phyloP scores from a whole-genome alignment of 768 basidiomycete genomes.

The Boletus vermiculosoides region DNA sequence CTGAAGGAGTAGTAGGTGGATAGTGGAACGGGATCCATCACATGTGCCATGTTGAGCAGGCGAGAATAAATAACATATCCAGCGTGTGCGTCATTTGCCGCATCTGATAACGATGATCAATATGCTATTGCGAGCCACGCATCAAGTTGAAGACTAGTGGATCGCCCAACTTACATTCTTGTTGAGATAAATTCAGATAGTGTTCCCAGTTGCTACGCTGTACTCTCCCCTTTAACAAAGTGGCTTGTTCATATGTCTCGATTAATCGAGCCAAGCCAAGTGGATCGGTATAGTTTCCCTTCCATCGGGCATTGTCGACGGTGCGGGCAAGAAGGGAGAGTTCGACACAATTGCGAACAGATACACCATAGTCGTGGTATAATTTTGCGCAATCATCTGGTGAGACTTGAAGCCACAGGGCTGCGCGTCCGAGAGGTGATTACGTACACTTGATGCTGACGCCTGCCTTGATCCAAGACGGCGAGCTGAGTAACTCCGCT shows the following conservation, averaged over 20 bases:
- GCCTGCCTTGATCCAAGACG: constrained; percentile 62
- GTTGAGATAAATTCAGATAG: constrained; percentile 43
- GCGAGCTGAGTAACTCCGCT: constrained; percentile 48
- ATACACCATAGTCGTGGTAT: constrained; percentile 43
- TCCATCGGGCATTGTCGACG: constrained; percentile 71
- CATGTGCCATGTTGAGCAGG: constrained; percentile 43
- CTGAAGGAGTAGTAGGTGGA: constrained; percentile 58
- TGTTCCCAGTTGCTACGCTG: constrained; percentile 72
- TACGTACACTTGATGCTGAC: constrained; percentile 67
- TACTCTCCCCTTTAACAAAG: constrained; percentile 57
- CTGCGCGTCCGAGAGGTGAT: background rate
- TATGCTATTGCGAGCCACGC: background rate
- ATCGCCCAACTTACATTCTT: constrained; percentile 51
- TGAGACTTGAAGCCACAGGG: constrained; percentile 1
- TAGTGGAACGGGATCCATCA: constrained; percentile 33
- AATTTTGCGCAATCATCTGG: constrained; percentile 70
- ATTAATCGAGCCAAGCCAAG: constrained; percentile 66
- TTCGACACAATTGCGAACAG: constrained; percentile 58
- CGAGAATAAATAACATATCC: constrained; percentile 52
- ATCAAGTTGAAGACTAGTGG: background rate
- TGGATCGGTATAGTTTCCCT: constrained; percentile 58
- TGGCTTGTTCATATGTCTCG: constrained; percentile 54
- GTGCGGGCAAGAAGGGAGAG: constrained; percentile 66
- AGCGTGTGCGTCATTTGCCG: constrained; percentile 69
- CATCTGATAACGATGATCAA: constrained; percentile 45